Percentiles rank a stretch among this genome's conserved stretches.
These are phyloP conservation scores for Solanum etuberosum DNA, from an alignment of 257 asterid genomes.

Conservation along the genomic window DNA sequence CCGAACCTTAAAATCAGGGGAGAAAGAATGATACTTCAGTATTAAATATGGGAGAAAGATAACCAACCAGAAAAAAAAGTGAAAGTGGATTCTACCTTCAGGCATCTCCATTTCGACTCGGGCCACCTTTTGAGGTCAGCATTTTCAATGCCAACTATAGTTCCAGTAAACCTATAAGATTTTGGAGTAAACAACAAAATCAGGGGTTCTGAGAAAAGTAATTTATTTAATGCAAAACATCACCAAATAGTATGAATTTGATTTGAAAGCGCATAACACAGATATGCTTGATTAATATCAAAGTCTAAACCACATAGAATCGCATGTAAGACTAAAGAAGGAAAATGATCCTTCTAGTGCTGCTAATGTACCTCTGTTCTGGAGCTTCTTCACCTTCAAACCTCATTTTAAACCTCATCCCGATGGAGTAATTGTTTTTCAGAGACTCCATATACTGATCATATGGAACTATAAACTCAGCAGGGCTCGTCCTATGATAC, in stretches of 20 bases:
- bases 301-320: background rate
- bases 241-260: background rate
- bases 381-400: constrained; percentile 90
- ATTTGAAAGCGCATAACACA: background rate
- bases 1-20: constrained; percentile 43
- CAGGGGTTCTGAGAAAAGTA: background rate
- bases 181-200: background rate
- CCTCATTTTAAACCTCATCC: constrained; percentile 88
- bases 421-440: constrained; percentile 57
- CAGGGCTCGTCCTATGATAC: constrained; percentile 60
- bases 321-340: background rate
- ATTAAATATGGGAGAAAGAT: background rate
- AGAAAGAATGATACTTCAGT: background rate
- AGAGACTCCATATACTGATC: constrained; percentile 74
- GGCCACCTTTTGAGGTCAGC: constrained; percentile 49
- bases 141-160: constrained; percentile 59
- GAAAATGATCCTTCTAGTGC: background rate
- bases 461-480: constrained; percentile 59
- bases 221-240: background rate
- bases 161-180: constrained; percentile 58
- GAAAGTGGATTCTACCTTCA: constrained; percentile 38
- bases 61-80: background rate
- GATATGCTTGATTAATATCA: background rate
- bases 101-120: constrained; percentile 69
- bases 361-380: constrained; percentile 48